Conservation (phyloP, 768 basidiomycete species). For the Russula virescens region DNA sequence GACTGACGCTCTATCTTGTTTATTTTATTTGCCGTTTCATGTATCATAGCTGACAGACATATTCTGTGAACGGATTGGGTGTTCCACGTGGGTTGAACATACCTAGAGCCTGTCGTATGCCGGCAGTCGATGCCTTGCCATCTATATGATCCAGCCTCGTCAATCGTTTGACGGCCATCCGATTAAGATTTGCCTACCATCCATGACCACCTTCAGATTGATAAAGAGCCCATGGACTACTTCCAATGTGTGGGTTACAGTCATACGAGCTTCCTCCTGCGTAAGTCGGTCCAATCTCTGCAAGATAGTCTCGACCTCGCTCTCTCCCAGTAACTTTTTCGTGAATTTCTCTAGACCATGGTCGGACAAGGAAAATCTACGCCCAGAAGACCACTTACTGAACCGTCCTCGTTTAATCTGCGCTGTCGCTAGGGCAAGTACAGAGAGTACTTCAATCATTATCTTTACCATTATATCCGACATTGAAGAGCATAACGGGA, state of each 20-base stretch:
- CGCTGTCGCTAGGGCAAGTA: no score
- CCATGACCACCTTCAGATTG: slow-evolving; percentile 2
- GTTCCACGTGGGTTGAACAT: background rate
- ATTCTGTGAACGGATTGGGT: no score
- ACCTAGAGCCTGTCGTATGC: background rate
- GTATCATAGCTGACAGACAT: no score
- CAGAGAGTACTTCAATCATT: no score
- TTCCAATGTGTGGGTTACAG: background rate
- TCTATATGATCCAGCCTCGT: background rate
- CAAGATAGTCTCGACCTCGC: slow-evolving; percentile 1
- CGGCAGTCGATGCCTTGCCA: background rate
- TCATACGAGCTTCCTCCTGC: slow-evolving; percentile 1
- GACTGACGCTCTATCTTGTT: no score
- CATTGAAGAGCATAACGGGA: no score
- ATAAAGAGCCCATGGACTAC: background rate
- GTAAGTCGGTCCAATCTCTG: slow-evolving; percentile 6
- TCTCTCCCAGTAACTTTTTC: slow-evolving; percentile 1
- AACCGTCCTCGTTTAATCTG: no score
- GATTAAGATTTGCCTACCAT: background rate
- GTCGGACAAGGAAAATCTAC: no score
- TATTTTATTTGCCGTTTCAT: no score
- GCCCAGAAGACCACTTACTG: no score
- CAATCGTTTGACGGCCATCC: background rate
- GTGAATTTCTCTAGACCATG: background rate
- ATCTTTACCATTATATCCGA: no score